phyloP scores from a whole-genome alignment of 352 stramenopile genomes.

The Pythium rishiriense region DNA sequence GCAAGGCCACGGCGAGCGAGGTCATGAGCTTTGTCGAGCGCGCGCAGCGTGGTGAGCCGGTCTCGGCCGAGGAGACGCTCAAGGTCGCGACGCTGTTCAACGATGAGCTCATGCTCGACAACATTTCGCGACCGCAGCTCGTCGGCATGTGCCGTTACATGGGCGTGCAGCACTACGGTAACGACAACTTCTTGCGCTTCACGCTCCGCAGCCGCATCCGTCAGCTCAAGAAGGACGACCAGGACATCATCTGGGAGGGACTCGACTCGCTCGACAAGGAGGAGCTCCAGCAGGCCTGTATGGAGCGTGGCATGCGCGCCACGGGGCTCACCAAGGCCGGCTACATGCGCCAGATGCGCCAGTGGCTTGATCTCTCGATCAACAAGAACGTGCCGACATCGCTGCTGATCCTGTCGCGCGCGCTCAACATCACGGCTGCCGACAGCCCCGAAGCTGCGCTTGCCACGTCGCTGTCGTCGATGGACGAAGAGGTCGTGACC shows the following conservation, averaged over 20 bases:
- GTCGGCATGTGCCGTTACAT: conserved; percentile 98
- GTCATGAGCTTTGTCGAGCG: conserved; percentile 86
- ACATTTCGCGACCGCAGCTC: conserved; percentile 96
- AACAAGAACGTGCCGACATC: conserved; percentile 98
- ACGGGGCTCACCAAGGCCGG: conserved; percentile 96
- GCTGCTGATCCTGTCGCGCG: conserved; percentile 98
- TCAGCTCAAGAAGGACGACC: conserved; percentile 97
- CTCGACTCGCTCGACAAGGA: conserved; percentile 97
- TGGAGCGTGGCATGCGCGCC: conserved; percentile 97
- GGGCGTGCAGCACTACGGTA: conserved; percentile 95
- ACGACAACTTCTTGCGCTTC: conserved; percentile 96
- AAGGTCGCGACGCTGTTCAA: conserved; percentile 95
- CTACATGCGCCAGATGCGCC: conserved; percentile 94
- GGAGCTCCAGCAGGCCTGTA: conserved; percentile 95
- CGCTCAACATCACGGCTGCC: conserved; percentile 93
- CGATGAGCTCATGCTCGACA: conserved; percentile 98
- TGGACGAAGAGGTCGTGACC: conserved; percentile 88
- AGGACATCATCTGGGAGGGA: conserved; percentile 98
- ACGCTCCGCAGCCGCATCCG: conserved; percentile 93
- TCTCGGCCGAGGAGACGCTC: conserved; percentile 79
- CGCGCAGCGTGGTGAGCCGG: conserved; percentile 71
- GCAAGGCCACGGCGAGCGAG: conserved; percentile 74
- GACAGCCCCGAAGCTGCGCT: conserved; percentile 86
- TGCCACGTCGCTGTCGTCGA: conserved; percentile 85
- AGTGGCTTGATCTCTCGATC: conserved; percentile 98